Conservation (phyloP, 2,329 filamentous ascomycete genomes). For the Nemania abortiva region DNA sequence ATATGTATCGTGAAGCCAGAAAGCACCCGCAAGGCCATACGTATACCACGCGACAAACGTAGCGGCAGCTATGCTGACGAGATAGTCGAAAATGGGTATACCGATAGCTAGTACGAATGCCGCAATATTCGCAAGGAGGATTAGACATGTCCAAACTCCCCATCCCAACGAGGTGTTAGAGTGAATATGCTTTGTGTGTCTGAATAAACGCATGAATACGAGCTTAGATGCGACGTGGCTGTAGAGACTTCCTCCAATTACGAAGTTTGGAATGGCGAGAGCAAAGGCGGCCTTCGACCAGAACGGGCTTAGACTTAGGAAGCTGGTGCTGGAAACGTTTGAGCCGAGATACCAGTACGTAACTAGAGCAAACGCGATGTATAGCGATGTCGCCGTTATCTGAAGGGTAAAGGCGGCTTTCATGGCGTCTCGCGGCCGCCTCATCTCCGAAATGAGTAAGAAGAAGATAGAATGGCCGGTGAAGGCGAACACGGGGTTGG, state of each 20-base stretch:
- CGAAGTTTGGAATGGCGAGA: constrained; percentile 62
- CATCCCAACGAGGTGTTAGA: constrained; percentile 61
- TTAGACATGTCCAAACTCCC: constrained; percentile 60
- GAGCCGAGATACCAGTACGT: constrained; percentile 64
- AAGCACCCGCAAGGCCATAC: constrained; percentile 64
- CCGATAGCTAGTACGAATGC: constrained; percentile 60
- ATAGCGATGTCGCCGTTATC: constrained; percentile 62
- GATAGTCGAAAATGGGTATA: constrained; percentile 66
- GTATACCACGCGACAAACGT: constrained; percentile 67
- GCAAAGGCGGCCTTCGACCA: constrained; percentile 65
- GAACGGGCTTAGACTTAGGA: constrained; percentile 58
- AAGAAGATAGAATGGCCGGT: constrained; percentile 68
- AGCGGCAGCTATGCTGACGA: constrained; percentile 63
- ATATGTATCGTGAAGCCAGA: constrained; percentile 64
- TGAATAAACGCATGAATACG: constrained; percentile 63
- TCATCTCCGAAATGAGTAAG: constrained; percentile 66
- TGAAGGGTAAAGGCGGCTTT: constrained; percentile 64
- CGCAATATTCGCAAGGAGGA: constrained; percentile 59
- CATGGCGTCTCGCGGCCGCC: constrained; percentile 62
- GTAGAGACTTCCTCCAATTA: constrained; percentile 63
- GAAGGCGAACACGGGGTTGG: constrained; percentile 66
- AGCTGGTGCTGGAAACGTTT: constrained; percentile 60
- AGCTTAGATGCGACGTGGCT: constrained; percentile 65
- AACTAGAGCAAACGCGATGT: constrained; percentile 63
- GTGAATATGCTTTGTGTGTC: constrained; percentile 60